phyloP scores from a whole-genome alignment of 2,329 filamentous ascomycete genomes.

The Aspergillus nomiae region DNA sequence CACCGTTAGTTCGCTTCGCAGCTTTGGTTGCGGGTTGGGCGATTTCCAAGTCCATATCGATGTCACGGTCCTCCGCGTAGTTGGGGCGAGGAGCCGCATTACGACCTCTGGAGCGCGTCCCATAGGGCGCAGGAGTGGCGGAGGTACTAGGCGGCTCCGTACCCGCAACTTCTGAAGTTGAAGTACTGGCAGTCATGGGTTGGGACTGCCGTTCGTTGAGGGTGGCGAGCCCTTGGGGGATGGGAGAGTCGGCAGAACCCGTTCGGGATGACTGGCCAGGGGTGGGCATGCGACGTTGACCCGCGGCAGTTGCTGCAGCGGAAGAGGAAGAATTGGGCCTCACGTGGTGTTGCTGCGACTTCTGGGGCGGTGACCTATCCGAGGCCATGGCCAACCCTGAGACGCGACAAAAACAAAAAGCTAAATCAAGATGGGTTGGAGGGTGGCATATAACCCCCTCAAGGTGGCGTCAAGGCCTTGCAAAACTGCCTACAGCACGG shows the following conservation, averaged over 20 bases:
- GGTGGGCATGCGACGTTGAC: conserved; percentile 24
- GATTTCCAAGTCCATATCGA: conserved; percentile 84
- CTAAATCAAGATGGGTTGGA: conserved; percentile 13
- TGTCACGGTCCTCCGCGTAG: conserved; percentile 91
- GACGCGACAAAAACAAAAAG: conserved; percentile 20
- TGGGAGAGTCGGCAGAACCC: conserved; percentile 24
- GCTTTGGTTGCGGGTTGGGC: conserved; percentile 33
- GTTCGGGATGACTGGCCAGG: conserved; percentile 40
- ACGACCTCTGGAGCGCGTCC: conserved; percentile 90
- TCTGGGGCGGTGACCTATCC: conserved; percentile 31
- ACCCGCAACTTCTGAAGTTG: conserved; percentile 40
- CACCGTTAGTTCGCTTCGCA: conserved; percentile 34
- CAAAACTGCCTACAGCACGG: conserved; percentile 22
- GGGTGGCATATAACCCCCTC: conserved; percentile 22
- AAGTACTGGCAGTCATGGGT: conserved; percentile 48
- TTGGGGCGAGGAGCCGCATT: conserved; percentile 80
- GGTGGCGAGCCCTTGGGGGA: conserved; percentile 22
- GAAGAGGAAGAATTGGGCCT: conserved; percentile 28
- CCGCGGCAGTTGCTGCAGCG: conserved; percentile 16
- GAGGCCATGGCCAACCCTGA: conserved; percentile 34
- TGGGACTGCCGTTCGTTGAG: conserved; percentile 42
- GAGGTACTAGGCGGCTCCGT: conserved; percentile 42
- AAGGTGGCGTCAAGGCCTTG: conserved; percentile 15
- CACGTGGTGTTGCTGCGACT: conserved; percentile 30
- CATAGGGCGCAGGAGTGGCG: conserved; percentile 71